Evolutionary conservation across 2,329 filamentous ascomycete species (phyloP).

Genomic region (Scortechinia acanthostroma): DNA sequence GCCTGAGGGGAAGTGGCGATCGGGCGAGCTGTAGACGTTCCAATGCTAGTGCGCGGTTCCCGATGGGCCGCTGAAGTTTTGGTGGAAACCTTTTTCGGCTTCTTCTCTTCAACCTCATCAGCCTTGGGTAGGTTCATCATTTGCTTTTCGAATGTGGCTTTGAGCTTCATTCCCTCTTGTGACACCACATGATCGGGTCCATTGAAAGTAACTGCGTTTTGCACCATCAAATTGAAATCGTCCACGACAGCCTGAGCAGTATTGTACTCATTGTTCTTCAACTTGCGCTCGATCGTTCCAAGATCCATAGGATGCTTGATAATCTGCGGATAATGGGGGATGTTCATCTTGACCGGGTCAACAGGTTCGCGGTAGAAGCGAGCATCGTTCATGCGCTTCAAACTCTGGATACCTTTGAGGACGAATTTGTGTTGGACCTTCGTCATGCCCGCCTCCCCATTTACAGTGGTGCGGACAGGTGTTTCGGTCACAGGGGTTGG

Average conservation of each 20-base stretch:
- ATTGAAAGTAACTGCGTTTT: conserved; percentile 79
- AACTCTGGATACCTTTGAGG: conserved; percentile 16
- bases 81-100: conserved; percentile 10
- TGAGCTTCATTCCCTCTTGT: conserved; percentile 38
- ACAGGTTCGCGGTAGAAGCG: conserved; percentile 69
- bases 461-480: conserved; percentile 3
- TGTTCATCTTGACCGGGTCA: conserved; percentile 63
- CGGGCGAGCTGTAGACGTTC: conserved; percentile 35
- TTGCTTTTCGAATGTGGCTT: conserved; percentile 19
- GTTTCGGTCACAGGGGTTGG: neutral
- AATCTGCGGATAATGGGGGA: conserved; percentile 52
- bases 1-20: conserved; percentile 21
- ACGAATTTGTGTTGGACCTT: conserved; percentile 31
- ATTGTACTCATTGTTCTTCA: conserved; percentile 65
- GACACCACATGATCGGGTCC: conserved; percentile 71
- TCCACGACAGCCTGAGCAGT: conserved; percentile 66
- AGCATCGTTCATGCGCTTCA: conserved; percentile 31
- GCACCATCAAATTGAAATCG: conserved; percentile 71
- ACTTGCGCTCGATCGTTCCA: conserved; percentile 70
- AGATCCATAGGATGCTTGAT: conserved; percentile 80
- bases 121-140: neutral
- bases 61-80: conserved; percentile 13
- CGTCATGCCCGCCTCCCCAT: conserved; percentile 18
- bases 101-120: conserved; percentile 9
- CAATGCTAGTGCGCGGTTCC: conserved; percentile 13